These are phyloP conservation scores for Saraca asoca DNA, from an alignment of 331 rosid species.

Conservation along the genomic window DNA sequence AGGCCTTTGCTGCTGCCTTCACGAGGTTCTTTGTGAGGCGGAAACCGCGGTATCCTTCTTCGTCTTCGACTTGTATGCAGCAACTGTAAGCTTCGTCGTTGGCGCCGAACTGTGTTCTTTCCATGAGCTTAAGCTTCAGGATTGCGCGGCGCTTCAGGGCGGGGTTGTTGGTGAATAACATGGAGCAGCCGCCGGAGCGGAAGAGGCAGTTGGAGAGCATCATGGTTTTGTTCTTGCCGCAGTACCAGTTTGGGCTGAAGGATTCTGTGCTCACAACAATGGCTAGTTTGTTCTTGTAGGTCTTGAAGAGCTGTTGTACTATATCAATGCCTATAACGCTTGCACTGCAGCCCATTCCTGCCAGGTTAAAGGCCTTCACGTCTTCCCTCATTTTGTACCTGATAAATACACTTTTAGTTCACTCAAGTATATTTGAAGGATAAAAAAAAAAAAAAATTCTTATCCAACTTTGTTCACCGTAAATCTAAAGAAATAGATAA, in stretches of 20 bases:
- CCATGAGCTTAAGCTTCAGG: slow-evolving; percentile 59
- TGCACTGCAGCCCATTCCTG: slow-evolving; percentile 90
- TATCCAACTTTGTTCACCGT: no score
- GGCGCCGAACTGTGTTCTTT: slow-evolving; percentile 65
- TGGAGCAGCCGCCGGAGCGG: slow-evolving; percentile 75
- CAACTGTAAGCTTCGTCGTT: slow-evolving; percentile 69
- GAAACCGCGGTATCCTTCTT: slow-evolving; percentile 57
- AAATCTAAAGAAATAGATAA: no score
- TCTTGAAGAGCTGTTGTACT: slow-evolving; percentile 63
- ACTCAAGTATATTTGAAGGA: no score
- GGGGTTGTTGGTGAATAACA: slow-evolving; percentile 66
- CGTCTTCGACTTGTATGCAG: slow-evolving; percentile 71
- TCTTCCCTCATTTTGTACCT: slow-evolving; percentile 72
- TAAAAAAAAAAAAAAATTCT: no score
- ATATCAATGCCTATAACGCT: slow-evolving; percentile 73
- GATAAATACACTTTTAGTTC: slow-evolving; percentile 31
- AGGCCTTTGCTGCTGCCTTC: slow-evolving; percentile 61
- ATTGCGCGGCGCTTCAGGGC: slow-evolving; percentile 42
- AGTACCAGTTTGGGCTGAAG: slow-evolving; percentile 72
- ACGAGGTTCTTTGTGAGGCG: slow-evolving; percentile 61
- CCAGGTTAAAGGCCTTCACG: slow-evolving; percentile 57
- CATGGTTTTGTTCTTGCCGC: slow-evolving; percentile 69
- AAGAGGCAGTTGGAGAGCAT: slow-evolving; percentile 79
- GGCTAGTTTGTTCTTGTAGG: slow-evolving; percentile 42
- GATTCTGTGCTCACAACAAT: slow-evolving; percentile 76